Evolutionary conservation across 2,329 filamentous ascomycete species (phyloP), one percentile per base, ranked within the genome.

Genomic region (Coleophoma crateriformis): DNA sequence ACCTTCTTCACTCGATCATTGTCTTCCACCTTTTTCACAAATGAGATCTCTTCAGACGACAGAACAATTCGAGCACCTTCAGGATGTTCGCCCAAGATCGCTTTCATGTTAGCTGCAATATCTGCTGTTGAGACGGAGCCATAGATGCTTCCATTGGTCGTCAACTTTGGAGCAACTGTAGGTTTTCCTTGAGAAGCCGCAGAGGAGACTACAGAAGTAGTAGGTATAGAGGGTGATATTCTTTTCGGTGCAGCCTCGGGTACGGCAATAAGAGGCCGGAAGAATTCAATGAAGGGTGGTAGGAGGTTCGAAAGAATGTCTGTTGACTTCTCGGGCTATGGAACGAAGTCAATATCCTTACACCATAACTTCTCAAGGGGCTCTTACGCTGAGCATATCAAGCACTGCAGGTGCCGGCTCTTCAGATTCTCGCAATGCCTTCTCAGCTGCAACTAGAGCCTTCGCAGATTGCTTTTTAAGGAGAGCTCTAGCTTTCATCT

Each of bases 91-190:
- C 71, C 71, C 54, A 81, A 64, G 20, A 72, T 68, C 39, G 68
- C 68, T 51, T 69, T 72, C 49, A 82, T 68, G 20, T 69, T 72
- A 14, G 66, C 61, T 7, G 69, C 70, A 48, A 82, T 67, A 59
- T 82, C 78, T 20, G 67, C 62, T 7, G 71, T 73, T n/a, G 75
- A 74, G 4, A 82, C 76, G 3, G 75, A 77, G 22, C 78, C 78
- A 55, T 77, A 61, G 15, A 65, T 79, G 14, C 67, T 65, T 17
- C 64, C 62, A 19, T 57, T 58, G 33, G 49, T 38, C 46, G 47
- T 44, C 12, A 33, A 20, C 13, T 48, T 33, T 48, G 56, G 56
- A 33, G 54, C 49, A 54, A 62, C 62, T 50, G 40, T 67, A 54
- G 39, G 67, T 60, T 54, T 67, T 61, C 33, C 62, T 40, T 65